Base-by-base conservation (phyloP, 345 rosid genomes). In the Populus pruinosa region DNA sequence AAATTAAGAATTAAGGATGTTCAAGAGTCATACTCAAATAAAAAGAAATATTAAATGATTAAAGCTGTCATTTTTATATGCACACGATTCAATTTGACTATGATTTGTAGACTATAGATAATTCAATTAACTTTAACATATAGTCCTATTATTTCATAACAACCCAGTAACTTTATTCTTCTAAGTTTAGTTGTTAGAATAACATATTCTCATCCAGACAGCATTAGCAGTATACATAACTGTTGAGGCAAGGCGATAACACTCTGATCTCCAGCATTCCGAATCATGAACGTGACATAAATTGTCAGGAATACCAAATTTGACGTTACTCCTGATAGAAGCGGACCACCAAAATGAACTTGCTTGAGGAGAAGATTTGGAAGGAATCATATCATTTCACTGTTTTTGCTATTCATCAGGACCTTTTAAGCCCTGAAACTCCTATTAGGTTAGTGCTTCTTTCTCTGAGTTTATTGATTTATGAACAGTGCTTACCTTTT, bases 1-100 rank as follows among this genome's bases (percentile, higher is more conserved):
- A 55, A 78, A 64, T 27, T 14, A 74, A 72, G 16, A 55, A 66
- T 33, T 47, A 35, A 64, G 61, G 75, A 62, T 21, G 70, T 64
- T 71, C 73, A 77, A 41, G 33, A 72, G 20, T 39, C 70, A 39
- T 29, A 67, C 39, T 21, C 59, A 25, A 10, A 53, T 33, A 36
- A 68, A 36, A 70, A 21, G 50, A 70, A 21, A 33, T 8, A 65
- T 33, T 23, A 3, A 62, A 65, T 31, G n/a, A 71, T 25, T 72
- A 27, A 36, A 76, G 66, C n/a, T 67, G 11, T n/a, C 64, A 23
- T 59, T 59, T 59, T n/a, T 59, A 59, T 59, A 59, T n/a, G 63
- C 29, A 59, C 12, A 13, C 16, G 11, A 59, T 23, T 59, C 29
- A 10, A n/a, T 59, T n/a, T 9, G 29, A 59, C 29, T 23, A 56